These are phyloP conservation scores for Emericellopsis atlantica DNA, from an alignment of 2,329 filamentous ascomycete genomes.

Conservation along the genomic window DNA sequence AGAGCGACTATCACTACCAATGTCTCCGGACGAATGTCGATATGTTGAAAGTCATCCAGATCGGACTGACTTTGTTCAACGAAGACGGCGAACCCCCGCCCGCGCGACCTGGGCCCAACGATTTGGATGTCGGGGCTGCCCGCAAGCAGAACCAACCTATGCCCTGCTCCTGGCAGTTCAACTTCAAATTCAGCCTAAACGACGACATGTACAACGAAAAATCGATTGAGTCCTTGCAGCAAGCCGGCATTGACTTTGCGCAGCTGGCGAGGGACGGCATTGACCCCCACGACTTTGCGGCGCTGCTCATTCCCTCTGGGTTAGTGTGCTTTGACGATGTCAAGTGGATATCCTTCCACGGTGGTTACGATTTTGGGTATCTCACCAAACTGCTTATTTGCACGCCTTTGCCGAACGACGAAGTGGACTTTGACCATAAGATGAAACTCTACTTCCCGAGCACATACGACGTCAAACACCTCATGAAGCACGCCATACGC, in stretches of 20 bases:
- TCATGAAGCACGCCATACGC: constrained; percentile 80
- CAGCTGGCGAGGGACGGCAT: constrained; percentile 81
- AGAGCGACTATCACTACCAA: constrained; percentile 98
- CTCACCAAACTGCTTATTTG: constrained; percentile 87
- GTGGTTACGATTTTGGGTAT: constrained; percentile 96
- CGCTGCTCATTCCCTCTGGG: constrained; percentile 82
- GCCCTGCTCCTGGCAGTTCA: constrained; percentile 96
- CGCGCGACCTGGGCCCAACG: constrained; percentile 39
- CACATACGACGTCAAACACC: constrained; percentile 91
- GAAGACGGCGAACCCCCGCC: constrained; percentile 80
- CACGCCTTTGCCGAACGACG: constrained; percentile 73
- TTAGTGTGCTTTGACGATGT: constrained; percentile 79
- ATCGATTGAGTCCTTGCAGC: constrained; percentile 81
- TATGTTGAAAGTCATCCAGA: constrained; percentile 92
- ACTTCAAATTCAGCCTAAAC: constrained; percentile 91
- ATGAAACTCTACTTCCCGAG: constrained; percentile 90
- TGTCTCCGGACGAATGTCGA: constrained; percentile 95
- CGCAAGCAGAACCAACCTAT: constrained; percentile 29
- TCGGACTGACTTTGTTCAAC: constrained; percentile 88
- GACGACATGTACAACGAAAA: constrained; percentile 97
- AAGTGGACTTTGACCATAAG: constrained; percentile 76
- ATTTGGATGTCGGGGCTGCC: constrained; percentile 23
- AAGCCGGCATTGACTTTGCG: constrained; percentile 85
- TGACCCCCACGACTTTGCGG: constrained; percentile 77
- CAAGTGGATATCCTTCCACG: constrained; percentile 95